Percentiles rank a stretch among this genome's conserved stretches.
These are phyloP conservation scores for Colletotrichum chrysophilum DNA, from an alignment of 2,329 filamentous ascomycete genomes.

Conservation along the genomic window DNA sequence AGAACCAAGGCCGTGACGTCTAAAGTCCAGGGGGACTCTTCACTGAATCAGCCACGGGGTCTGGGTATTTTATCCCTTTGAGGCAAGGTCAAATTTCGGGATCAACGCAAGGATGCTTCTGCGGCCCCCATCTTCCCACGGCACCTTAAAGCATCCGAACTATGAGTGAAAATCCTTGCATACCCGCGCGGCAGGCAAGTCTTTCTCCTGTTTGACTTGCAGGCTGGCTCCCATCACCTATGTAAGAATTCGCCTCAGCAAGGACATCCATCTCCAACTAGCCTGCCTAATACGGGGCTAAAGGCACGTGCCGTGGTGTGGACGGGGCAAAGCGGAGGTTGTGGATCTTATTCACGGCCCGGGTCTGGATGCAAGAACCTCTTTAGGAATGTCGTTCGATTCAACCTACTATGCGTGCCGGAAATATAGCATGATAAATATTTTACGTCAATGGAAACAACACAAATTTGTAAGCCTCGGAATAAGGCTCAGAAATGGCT, in stretches of 20 bases:
- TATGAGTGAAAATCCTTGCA: background rate
- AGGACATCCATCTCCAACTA: background rate
- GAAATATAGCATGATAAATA: background rate
- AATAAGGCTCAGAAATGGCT: background rate
- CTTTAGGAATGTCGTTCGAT: background rate
- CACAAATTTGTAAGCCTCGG: background rate
- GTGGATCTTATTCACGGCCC: background rate
- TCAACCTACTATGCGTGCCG: background rate
- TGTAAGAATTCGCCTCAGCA: background rate
- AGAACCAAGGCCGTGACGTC: background rate
- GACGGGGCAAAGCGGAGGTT: background rate
- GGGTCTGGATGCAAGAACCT: background rate
- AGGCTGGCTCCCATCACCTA: background rate
- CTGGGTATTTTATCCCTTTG: background rate
- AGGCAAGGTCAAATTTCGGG: background rate
- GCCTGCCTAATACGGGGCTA: fast-evolving
- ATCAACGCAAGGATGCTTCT: background rate
- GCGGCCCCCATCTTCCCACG: background rate
- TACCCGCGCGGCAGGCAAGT: background rate
- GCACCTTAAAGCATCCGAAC: background rate
- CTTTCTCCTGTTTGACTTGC: background rate
- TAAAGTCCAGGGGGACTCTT: background rate
- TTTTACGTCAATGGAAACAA: background rate
- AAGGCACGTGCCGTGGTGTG: background rate
- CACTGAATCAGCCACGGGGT: background rate